Conservation (phyloP, 1,139 yeast genomes). For the Geotrichum bryndzae region DNA sequence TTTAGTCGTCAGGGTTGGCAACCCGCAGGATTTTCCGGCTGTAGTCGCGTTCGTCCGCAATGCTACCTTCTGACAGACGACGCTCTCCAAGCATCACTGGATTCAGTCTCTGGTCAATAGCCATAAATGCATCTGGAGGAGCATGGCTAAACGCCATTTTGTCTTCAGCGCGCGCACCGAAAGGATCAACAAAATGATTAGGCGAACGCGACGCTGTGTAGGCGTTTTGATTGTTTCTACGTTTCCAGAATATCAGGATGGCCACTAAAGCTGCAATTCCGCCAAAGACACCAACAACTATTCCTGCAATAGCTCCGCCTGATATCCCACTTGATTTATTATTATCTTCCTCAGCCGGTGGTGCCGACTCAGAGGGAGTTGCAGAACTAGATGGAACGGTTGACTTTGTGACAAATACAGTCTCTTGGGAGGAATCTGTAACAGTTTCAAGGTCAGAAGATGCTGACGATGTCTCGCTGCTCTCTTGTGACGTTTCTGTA, state of each 20-base stretch:
- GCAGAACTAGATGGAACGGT: conserved; percentile 10
- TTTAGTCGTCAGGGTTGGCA: conserved; percentile 60
- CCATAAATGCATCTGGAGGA: conserved; percentile 44
- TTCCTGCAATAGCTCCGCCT: conserved; percentile 34
- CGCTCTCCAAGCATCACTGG: conserved; percentile 70
- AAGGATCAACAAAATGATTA: conserved; percentile 29
- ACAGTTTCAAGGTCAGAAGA: background rate
- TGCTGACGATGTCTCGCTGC: background rate
- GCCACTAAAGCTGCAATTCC: conserved; percentile 42
- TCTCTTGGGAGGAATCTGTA: conserved; percentile 9
- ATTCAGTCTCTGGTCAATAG: conserved; percentile 63
- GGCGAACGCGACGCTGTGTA: conserved; percentile 34
- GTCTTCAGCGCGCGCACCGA: conserved; percentile 18
- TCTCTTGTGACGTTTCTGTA: background rate
- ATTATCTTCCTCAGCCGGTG: background rate
- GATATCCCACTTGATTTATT: conserved; percentile 20
- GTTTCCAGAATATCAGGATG: conserved; percentile 44
- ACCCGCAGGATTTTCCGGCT: conserved; percentile 66
- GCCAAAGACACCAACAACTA: conserved; percentile 30
- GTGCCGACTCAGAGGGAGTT: conserved; percentile 8
- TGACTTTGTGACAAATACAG: conserved; percentile 14
- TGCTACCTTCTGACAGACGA: conserved; percentile 64
- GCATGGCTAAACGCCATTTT: conserved; percentile 17
- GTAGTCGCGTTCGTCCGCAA: conserved; percentile 76
- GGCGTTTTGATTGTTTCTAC: conserved; percentile 38